Evolutionary conservation across 495 filamentous ascomycete species (phyloP).

Genomic region (Penicillium waksmanii): DNA sequence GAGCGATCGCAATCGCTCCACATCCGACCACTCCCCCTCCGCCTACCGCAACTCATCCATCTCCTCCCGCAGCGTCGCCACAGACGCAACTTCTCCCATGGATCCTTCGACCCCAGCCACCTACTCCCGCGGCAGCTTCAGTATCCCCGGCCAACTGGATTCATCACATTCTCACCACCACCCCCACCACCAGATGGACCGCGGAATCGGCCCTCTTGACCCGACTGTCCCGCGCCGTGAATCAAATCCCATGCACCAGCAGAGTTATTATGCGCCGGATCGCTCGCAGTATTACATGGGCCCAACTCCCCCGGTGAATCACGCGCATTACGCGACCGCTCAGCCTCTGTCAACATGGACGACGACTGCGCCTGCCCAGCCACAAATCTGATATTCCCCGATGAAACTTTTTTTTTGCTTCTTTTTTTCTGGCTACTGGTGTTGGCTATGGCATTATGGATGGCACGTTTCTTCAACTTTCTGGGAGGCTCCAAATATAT

Average conservation of each 20-base stretch:
- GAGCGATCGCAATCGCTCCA: slow-evolving; percentile 46
- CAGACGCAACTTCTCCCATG: slow-evolving; percentile 48
- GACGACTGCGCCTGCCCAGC: slow-evolving; percentile 48
- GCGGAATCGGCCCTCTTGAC: slow-evolving; percentile 41
- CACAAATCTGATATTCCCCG: slow-evolving; percentile 39
- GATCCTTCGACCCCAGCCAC: slow-evolving; percentile 44
- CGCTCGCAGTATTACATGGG: slow-evolving; percentile 44
- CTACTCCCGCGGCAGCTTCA: slow-evolving; percentile 47
- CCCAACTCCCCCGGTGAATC: slow-evolving; percentile 31
- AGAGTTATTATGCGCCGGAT: slow-evolving; percentile 38
- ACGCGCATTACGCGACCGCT: slow-evolving; percentile 38
- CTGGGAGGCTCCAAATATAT: too few species aligned
- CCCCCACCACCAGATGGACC: slow-evolving; percentile 24
- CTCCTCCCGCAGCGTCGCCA: slow-evolving; percentile 45
- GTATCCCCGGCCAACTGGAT: slow-evolving; percentile 43
- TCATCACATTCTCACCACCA: slow-evolving; percentile 19
- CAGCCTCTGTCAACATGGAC: slow-evolving; percentile 44
- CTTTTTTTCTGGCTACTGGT: slow-evolving; percentile 13
- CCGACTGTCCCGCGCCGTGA: slow-evolving; percentile 44
- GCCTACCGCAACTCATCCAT: slow-evolving; percentile 50
- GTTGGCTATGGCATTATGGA: slow-evolving; percentile 9
- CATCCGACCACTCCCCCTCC: slow-evolving; percentile 45
- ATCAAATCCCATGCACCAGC: slow-evolving; percentile 41
- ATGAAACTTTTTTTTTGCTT: not conserved
- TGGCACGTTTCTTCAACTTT: not conserved